Evolutionary conservation across 108 stramenopile genomes (phyloP), one percentile per base, ranked within the genome.

Genomic region (Chaetoceros muelleri): DNA sequence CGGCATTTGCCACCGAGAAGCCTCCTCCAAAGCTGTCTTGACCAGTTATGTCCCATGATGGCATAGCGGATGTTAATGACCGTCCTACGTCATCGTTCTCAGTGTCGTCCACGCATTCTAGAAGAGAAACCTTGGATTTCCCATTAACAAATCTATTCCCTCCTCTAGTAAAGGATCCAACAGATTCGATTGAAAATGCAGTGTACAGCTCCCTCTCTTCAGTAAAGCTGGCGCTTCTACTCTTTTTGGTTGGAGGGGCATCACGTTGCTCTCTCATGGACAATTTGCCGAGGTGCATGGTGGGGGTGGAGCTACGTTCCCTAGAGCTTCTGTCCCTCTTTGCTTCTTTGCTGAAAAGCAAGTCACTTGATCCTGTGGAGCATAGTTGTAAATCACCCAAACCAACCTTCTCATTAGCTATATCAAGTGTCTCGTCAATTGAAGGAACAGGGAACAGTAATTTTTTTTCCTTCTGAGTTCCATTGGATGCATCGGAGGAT

Each of bases 31-130:
- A 82, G 44, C 74, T 76, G 27, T 82, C 81, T 60, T 78, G 76
- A 21, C 55, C 62, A 1, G 75, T 64, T 53, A 82, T 71, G 40
- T 82, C 81, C 81, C 81, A 82, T n/a, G 81, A 82, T 21, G 80
- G 67, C 17, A 82, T 30, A 3, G 72, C 13, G 34, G 34, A 40
- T 13, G 34, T 40, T 40, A 40, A 40, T 10, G 5, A 5, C 8
- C 34, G 34, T 40, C 34, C 34, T 10, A 5, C 13, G 34, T 13
- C 34, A 40, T 40, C 8, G 5, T 40, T 5, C 8, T 40, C 34
- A 40, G n/a, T n/a, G n/a, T n/a, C n/a, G n/a, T n/a, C n/a, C n/a
- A n/a, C n/a, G n/a, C n/a, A n/a, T n/a, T n/a, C n/a, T n/a, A n/a
- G n/a, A n/a, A n/a, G n/a, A n/a, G n/a, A n/a, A n/a, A n/a, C n/a